phyloP scores from a whole-genome alignment of 176 grass and related monocot species.

The Zoysia japonica region DNA sequence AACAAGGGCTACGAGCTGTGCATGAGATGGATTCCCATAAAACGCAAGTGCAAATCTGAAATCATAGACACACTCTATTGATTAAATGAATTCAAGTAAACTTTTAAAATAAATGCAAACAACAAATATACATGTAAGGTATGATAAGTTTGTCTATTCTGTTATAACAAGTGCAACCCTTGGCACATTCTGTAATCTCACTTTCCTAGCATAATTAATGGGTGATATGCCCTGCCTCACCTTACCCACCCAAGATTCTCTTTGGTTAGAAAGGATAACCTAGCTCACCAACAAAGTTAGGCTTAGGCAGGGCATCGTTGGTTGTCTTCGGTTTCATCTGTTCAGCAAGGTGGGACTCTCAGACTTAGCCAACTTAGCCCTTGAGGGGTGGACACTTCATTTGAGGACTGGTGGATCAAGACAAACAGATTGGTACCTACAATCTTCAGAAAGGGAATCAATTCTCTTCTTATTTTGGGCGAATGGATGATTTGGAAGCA shows the following conservation, averaged over 20 bases:
- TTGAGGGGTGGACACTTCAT: no score
- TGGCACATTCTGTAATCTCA: not conserved
- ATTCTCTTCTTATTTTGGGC: no score
- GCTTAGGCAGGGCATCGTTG: not conserved
- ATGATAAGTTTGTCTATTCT: not conserved
- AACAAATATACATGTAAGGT: not conserved
- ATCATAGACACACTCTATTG: slow-evolving; percentile 29
- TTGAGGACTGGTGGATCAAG: no score
- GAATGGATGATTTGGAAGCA: no score
- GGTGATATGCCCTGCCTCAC: not conserved
- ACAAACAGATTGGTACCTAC: no score
- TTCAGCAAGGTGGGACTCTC: no score
- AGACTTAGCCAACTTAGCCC: no score
- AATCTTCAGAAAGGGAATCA: no score
- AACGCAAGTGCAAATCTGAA: slow-evolving; percentile 98
- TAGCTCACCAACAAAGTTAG: not conserved
- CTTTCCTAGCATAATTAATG: not conserved
- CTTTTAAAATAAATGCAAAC: slow-evolving; percentile 7
- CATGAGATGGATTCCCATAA: slow-evolving; percentile 69
- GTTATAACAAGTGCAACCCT: not conserved
- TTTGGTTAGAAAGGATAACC: not conserved
- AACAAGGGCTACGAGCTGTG: slow-evolving; percentile 83
- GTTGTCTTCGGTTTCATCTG: no score
- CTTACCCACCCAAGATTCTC: not conserved
- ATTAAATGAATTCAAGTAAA: not conserved